Base-by-base conservation (phyloP, 495 filamentous ascomycete genomes). In the Collariella sp. region DNA sequence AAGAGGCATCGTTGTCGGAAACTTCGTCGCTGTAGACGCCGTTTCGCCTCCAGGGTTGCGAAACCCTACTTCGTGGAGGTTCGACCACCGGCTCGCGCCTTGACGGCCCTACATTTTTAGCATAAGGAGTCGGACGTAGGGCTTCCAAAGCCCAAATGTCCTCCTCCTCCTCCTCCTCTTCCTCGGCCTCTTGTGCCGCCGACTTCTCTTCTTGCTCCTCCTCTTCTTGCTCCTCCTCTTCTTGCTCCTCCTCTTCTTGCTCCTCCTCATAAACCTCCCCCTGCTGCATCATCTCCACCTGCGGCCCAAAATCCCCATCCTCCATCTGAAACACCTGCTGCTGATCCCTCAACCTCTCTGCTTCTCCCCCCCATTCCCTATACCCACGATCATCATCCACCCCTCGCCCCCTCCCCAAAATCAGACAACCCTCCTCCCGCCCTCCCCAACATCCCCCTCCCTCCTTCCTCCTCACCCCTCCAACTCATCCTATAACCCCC, bases 131-230 rank as follows among this genome's bases (percentile, higher is more conserved):
- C 22, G 62, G 58, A 10, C 73, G 68, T 46, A 67, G 64, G 39
- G 72, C 75, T 47, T 75, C 74, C 38, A 75, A 44, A n/a, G 68
- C 70, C 67, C 70, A 78, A 3, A 76, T 58, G 59, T 79, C 76
- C 7, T 67, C 64, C 15, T 74, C 69, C 2, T 72, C 68, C 2
- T 66, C 70, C 5, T 71, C 66, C 19, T 56, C 47, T 24, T 56
- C 47, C 5, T 52, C 43, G 34, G 31, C 48, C 50, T 42, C 24
- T 13, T 54, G 38, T 19, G 53, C 24, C 3, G 39, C 18, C 7
- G 48, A 13, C 7, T 11, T 3, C 2, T 40, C 4, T 40, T 43
- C 56, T 10, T 50, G 43, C 41, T 48, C 19, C 6, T 24, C 16
- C 10, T 50, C 39, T 39, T 62, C 50, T 48, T 38, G 29, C 33